Conservation (phyloP, 441 rosid species). For the Pelargonium cotyledonis region DNA sequence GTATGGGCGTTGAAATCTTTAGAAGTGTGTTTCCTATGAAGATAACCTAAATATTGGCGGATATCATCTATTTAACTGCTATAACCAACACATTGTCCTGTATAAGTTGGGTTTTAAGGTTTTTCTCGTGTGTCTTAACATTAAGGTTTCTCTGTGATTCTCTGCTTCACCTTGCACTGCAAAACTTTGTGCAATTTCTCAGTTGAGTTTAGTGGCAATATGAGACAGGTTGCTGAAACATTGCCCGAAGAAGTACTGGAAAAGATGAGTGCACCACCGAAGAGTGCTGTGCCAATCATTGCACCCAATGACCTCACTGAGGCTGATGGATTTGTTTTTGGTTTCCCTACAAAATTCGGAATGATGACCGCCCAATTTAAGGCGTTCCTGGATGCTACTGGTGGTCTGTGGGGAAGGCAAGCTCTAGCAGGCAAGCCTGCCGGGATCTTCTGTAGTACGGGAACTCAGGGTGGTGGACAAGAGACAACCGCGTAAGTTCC, state of each 20-base stretch:
- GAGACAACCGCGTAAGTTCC: constrained; percentile 97
- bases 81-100: no score
- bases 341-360: constrained; percentile 90
- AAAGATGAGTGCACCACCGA: constrained; percentile 80
- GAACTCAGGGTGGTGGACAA: constrained; percentile 95
- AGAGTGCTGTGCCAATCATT: constrained; percentile 69
- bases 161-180: no score
- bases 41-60: no score
- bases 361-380: constrained; percentile 97
- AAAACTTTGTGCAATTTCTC: no score
- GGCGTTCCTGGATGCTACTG: constrained; percentile 84
- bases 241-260: constrained; percentile 67
- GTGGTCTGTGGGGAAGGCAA: constrained; percentile 82
- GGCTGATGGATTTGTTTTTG: constrained; percentile 80
- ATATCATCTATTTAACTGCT: no score
- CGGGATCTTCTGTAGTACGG: constrained; percentile 87
- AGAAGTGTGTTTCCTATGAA: no score
- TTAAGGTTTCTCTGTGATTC: no score
- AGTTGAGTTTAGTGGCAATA: no score
- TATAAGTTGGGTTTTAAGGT: no score
- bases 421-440: constrained; percentile 93
- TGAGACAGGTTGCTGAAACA: constrained; percentile 81
- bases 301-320: constrained; percentile 58
- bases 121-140: no score
- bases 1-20: no score